Percentiles rank a stretch among this genome's conserved stretches.
These are phyloP conservation scores for Coniochaeta sp. DNA, from an alignment of 2,329 filamentous ascomycete species.

Conservation along the genomic window DNA sequence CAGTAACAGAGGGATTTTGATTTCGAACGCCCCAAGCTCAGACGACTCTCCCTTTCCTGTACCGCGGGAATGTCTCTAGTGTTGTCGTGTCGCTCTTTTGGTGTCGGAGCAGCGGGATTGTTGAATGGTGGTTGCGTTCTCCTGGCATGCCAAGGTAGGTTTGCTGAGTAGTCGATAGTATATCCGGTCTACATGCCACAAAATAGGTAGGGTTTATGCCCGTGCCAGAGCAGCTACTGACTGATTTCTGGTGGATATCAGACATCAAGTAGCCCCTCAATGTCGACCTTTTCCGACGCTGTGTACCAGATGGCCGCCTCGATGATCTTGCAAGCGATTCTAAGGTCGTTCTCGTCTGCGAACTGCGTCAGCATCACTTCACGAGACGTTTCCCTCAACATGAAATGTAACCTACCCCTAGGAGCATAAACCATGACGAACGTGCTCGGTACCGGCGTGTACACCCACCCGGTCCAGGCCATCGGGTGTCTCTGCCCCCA, in stretches of 20 bases:
- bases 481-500: conserved; percentile 71
- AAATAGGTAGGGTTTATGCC: not conserved
- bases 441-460: conserved; percentile 61
- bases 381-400: not conserved
- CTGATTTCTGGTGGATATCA: not conserved
- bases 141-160: not conserved
- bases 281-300: conserved; percentile 34
- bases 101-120: not conserved
- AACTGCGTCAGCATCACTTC: not conserved
- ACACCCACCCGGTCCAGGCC: conserved; percentile 58
- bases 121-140: not conserved
- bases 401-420: conserved; percentile 32
- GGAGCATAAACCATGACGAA: conserved; percentile 84
- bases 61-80: not conserved
- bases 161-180: not conserved
- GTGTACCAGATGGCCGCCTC: conserved; percentile 67
- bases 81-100: not conserved
- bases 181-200: not conserved
- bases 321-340: conserved; percentile 60
- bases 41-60: not conserved
- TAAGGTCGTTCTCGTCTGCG: conserved; percentile 56
- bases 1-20: not conserved
- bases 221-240: not conserved
- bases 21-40: not conserved
- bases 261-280: conserved; percentile 4